Conservation (phyloP, 768 basidiomycete species). For the Lanmaoa rubissima region DNA sequence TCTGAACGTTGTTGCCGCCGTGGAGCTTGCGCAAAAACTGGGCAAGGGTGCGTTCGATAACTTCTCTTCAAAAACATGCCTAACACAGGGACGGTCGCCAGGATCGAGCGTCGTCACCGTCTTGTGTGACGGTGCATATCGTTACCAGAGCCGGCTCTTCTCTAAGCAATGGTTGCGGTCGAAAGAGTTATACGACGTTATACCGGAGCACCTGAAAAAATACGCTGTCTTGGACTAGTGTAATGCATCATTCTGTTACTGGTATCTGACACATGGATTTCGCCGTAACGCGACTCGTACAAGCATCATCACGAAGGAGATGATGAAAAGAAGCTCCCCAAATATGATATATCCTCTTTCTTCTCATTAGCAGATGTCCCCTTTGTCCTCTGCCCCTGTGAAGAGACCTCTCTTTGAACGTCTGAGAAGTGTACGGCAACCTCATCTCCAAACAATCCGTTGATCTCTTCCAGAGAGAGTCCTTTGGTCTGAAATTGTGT, state of each 20-base stretch:
- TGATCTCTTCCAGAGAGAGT: neutral
- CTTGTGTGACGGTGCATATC: constrained; percentile 93
- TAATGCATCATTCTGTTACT: neutral
- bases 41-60: constrained; percentile 60
- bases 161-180: constrained; percentile 87
- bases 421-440: neutral
- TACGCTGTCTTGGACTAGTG: constrained; percentile 80
- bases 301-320: neutral
- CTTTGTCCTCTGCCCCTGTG: neutral
- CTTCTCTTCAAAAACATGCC: neutral
- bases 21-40: constrained; percentile 79
- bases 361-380: neutral
- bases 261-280: neutral
- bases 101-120: constrained; percentile 86
- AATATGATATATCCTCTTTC: neutral
- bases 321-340: neutral
- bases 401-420: neutral
- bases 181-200: constrained; percentile 73
- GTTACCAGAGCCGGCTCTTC: constrained; percentile 95
- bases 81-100: constrained; percentile 28
- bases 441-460: neutral
- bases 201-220: constrained; percentile 83
- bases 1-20: constrained; percentile 92
- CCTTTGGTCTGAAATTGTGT: neutral
- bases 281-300: neutral